Base-by-base conservation (phyloP, 2,329 filamentous ascomycete species). In the Cytospora mali region DNA sequence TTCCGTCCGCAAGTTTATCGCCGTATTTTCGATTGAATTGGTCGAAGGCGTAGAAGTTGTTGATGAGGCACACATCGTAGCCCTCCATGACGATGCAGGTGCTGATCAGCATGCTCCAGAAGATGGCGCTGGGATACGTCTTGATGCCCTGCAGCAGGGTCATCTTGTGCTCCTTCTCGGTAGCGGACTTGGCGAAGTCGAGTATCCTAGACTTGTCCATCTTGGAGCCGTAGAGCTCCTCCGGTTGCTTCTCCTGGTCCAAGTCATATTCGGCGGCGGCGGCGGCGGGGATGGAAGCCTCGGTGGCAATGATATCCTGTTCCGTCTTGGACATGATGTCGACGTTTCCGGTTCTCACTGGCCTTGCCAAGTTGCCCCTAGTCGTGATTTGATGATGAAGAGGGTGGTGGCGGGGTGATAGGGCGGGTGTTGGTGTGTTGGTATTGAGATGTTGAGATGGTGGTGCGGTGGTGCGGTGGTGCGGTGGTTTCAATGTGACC, bases 21-120 rank as follows among this genome's bases (percentile, higher is more conserved):
- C 69, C 70, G 59, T 71, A 71, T 56, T 70, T 71, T 25, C 63
- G 59, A 53, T 69, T 68, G 62, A 75, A 75, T 46, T 68, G 68
- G 56, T 69, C 59, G 46, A 64, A 61, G 57, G 51, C 33, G 61
- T 66, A 93, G 72, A 95, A 92, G 75, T 93, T 93, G 79, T 89
- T 92, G 70, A 95, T 86, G 58, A 96, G 79, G 70, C 86, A 88
- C 63, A 95, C 81, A 72, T 96, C 92, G 77, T 93, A 96, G 35
- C 91, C 92, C 75, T 96, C 92, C 93, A 97, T 97, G 70, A 86
- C 87, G 71, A 96, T 95, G 73, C 90, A 93, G 0, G 91, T 94
- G n/a, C 90, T 94, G 75, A 97, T 93, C 64, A 96, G 79, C 56
- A 96, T 71, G 69, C 88, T 92, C 91, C 92, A 97, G 25, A 79